Evolutionary conservation across 768 basidiomycete genomes (phyloP), one percentile per base, ranked within the genome.

Genomic region (Tylopilus subfusipes): DNA sequence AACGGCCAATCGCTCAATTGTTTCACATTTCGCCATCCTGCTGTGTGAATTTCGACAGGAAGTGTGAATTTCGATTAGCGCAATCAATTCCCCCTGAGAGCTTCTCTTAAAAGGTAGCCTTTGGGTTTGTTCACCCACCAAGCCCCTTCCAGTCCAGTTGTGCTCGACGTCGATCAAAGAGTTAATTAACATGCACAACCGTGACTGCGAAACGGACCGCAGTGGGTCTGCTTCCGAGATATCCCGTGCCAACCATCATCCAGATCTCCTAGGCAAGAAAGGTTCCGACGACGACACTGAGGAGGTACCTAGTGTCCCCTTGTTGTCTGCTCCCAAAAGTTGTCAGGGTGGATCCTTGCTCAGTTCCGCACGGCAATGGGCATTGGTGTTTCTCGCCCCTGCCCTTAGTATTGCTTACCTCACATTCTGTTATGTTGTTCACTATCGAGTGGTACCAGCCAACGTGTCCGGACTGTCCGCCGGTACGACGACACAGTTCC

Each of bases 391-490:
- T 22, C 10, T 61, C 2, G 42, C 29, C 18, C 52, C 55, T 11
- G 10, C n/a, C 5, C 39, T 62, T 5, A 52, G 31, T 12, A 31
- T 54, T 16, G 52, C 48, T 1, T 62, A 61, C 22, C 60, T 62
- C 43, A 19, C 43, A 4, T 61, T 62, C 31, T 62, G 59, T 14
- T 62, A 61, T n/a, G 47, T 48, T 33, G 60, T 62, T 33, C 60
- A 61, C 47, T 54, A 57, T 49, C 59, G 34, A 9, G 47, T 57
- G 25, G 60, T 62, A 9, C 54, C 51, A 19, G 52, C 42, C 25
- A 31, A 24, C 2, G 31, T 61, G 5, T 7, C 52, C 9, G 39
- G 44, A 9, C 38, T 52, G 45, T 33, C 57, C 2, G n/a, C 46
- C 27, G n/a, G 29, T 34, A 24, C 18, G n/a, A 22, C 40, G 16